Base-by-base conservation (phyloP, 257 asterid genomes). In the Solanum chilense region DNA sequence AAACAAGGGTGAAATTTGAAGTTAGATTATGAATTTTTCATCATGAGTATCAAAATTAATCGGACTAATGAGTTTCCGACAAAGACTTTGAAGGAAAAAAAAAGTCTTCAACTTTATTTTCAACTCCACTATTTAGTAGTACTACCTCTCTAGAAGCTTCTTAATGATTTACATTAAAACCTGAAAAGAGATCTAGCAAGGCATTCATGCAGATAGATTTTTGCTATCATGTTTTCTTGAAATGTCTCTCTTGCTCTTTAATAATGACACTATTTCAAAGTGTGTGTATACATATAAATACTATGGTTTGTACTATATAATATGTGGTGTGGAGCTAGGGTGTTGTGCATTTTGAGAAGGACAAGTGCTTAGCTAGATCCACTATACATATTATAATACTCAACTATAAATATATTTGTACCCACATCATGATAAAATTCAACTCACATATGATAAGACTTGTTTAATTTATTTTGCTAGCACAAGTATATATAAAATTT, bases 111-210 rank as follows among this genome's bases (percentile, higher is more conserved):
- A 60, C 25, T 60, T 15, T 84, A 68, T 66, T 84, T 60, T 84
- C 77, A 69, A 84, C 41, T 13, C 78, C 20, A 82, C 25, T n/a
- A 31, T 41, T 84, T 33, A 29, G 64, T 49, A 80, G 86, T 11
- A 71, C 25, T 75, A 75, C 69, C 88, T 88, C 76, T 88, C 69
- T 44, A 83, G 90, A 86, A 88, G 87, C 80, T 86, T 91, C 90
- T 86, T 47, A 81, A 37, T 47, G 56, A n/a, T 82, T 29, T 78
- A 37, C 15, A 35, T 87, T 58, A 60, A 78, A 88, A 80, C 74
- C 33, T 77, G 68, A 75, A 21, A 20, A 66, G 89, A 86, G 89
- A 86, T 77, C 73, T 87, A 77, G 80, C 69, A 87, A 85, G 87
- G 86, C 74, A 86, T 76, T 85, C 64, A 39, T n/a, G 25, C 62